Conservation (phyloP, 352 stramenopile species). For the Phytophthora rubi region DNA sequence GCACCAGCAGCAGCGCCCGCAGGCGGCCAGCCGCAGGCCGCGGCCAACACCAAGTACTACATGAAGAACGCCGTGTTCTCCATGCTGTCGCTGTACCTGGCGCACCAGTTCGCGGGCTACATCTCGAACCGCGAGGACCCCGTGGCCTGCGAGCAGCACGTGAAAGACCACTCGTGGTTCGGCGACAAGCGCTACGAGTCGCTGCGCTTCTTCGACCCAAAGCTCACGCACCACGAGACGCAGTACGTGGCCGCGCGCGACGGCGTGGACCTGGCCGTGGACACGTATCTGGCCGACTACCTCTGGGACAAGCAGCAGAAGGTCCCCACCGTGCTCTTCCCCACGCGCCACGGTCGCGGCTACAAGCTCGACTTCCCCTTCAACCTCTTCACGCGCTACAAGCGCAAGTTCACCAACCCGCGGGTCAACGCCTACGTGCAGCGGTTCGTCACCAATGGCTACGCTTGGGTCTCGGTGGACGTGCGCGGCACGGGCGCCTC, state of each 20-base stretch:
- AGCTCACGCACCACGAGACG: constrained; percentile 68
- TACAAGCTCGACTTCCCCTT: constrained; percentile 86
- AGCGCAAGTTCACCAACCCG: constrained; percentile 82
- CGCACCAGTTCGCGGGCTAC: constrained; percentile 61
- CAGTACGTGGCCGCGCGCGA: constrained; percentile 81
- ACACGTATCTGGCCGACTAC: constrained; percentile 77
- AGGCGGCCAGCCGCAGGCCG: constrained; percentile 28
- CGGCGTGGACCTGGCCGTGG: constrained; percentile 73
- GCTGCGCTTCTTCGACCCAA: constrained; percentile 78
- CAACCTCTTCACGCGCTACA: constrained; percentile 68
- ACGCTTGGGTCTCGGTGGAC: constrained; percentile 81
- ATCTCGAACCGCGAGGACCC: constrained; percentile 66
- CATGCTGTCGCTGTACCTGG: constrained; percentile 73
- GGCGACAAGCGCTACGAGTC: constrained; percentile 68
- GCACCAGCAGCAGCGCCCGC: constrained; percentile 13
- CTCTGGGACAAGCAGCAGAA: constrained; percentile 62
- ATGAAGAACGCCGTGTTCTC: constrained; percentile 81
- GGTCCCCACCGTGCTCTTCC: constrained; percentile 73
- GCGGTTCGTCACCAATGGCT: constrained; percentile 74
- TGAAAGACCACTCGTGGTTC: constrained; percentile 85
- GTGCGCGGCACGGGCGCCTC: constrained; percentile 81
- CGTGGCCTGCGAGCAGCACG: constrained; percentile 57
- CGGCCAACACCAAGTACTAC: constrained; percentile 65
- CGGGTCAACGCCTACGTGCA: constrained; percentile 78
- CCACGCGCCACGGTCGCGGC: constrained; percentile 79